phyloP scores from a whole-genome alignment of 257 asterid genomes.

The Datura wrightii region DNA sequence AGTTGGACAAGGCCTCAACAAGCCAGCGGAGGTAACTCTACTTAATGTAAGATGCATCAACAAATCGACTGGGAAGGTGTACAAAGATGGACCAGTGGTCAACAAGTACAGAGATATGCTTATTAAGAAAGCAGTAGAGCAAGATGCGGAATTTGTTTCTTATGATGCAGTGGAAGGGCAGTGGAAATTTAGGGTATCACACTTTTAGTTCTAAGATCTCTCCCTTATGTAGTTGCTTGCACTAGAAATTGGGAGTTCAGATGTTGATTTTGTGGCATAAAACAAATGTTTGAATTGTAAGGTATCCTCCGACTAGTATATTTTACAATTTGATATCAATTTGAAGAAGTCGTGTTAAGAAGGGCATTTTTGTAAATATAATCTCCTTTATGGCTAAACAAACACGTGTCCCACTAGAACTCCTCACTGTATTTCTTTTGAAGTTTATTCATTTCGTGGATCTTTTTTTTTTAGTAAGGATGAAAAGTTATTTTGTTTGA shows the following conservation, averaged over 20 bases:
- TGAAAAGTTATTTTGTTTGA: too few relatives aligned
- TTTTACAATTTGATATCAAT: background rate
- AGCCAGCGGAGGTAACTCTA: conserved; percentile 81
- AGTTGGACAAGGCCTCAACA: conserved; percentile 82
- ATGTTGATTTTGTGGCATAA: background rate
- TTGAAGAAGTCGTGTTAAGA: background rate
- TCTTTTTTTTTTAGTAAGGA: too few relatives aligned
- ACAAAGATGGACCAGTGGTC: conserved; percentile 64
- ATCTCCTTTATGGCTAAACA: too few relatives aligned
- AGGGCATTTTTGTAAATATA: too few relatives aligned
- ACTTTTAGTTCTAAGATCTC: conserved; percentile 44
- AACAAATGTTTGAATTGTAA: background rate
- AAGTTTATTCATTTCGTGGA: background rate
- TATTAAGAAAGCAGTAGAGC: conserved; percentile 66
- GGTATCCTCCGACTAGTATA: background rate
- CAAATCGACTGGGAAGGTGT: conserved; percentile 61
- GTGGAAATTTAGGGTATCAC: conserved; percentile 79
- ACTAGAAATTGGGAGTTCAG: background rate
- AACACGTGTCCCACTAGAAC: background rate
- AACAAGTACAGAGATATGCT: conserved; percentile 68
- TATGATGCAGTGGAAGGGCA: conserved; percentile 74
- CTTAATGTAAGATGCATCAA: conserved; percentile 74
- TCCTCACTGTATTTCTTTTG: background rate
- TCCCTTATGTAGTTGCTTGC: background rate
- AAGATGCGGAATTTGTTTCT: conserved; percentile 79